phyloP scores from a whole-genome alignment of 257 asterid genomes.

The Euphrasia confusa region DNA sequence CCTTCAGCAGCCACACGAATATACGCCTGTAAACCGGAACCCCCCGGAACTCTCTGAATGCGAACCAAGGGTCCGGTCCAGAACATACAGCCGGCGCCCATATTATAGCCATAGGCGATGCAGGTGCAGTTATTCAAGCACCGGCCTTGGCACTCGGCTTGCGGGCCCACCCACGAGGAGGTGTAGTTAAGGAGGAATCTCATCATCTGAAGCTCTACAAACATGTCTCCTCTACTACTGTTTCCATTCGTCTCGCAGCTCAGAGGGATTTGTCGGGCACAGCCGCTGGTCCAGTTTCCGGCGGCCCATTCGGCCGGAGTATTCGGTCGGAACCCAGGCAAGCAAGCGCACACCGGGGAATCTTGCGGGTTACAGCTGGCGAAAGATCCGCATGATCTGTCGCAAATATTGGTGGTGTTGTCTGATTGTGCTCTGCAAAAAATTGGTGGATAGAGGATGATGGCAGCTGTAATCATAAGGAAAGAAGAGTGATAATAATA shows the following conservation, averaged over 20 bases:
- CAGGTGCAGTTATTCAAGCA: conserved; percentile 31
- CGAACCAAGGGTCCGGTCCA: conserved; percentile 22
- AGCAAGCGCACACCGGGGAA: conserved; percentile 26
- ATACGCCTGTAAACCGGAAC: conserved; percentile 20
- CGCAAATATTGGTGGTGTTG: conserved; percentile 11
- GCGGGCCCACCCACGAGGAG: not conserved
- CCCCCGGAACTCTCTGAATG: conserved; percentile 14
- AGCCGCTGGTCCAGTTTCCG: conserved; percentile 18
- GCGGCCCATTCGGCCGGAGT: conserved; percentile 4
- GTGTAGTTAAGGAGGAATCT: not conserved
- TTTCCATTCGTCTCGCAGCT: not conserved
- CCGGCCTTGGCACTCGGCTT: conserved; percentile 18
- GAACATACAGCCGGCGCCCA: conserved; percentile 25
- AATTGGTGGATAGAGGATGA: not conserved
- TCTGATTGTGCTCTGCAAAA: not conserved
- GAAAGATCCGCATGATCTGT: conserved; percentile 24
- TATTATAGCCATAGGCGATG: conserved; percentile 22
- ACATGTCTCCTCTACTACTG: conserved; percentile 14
- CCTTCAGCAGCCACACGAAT: conserved; percentile 20
- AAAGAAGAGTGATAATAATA: not conserved
- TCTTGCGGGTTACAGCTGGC: conserved; percentile 4
- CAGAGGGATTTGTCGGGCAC: not conserved
- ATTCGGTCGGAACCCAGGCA: conserved; percentile 27
- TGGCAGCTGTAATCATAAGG: not conserved
- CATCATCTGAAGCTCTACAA: conserved; percentile 16